phyloP scores from a whole-genome alignment of 2,329 filamentous ascomycete genomes.

The Aspergillus ochraceus region DNA sequence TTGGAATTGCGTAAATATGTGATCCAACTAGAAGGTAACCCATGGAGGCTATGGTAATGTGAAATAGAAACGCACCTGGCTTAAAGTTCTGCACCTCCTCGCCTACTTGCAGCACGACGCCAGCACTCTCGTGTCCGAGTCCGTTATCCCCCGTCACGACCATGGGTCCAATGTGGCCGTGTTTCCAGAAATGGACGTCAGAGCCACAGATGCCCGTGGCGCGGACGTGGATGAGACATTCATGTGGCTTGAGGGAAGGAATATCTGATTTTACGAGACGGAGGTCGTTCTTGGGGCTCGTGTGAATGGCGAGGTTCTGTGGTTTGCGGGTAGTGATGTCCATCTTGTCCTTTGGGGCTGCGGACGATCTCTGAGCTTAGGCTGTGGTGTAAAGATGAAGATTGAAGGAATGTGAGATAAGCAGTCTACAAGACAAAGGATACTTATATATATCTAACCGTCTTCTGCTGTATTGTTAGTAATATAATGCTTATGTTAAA shows the following conservation, averaged over 20 bases:
- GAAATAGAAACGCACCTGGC: constrained; percentile 8
- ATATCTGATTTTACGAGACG: constrained; percentile 20
- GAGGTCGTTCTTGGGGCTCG: constrained; percentile 18
- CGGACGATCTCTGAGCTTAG: too few species aligned
- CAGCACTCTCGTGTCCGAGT: constrained; percentile 21
- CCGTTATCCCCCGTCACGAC: constrained; percentile 22
- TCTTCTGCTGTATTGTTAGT: too few species aligned
- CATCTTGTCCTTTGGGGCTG: constrained; percentile 6
- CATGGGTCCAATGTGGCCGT: constrained; percentile 19
- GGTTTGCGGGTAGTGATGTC: constrained; percentile 15
- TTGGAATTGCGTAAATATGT: too few species aligned
- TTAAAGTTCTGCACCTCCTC: constrained; percentile 18
- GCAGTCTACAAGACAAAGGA: too few species aligned
- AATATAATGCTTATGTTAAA: too few species aligned
- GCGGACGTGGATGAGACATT: constrained; percentile 18
- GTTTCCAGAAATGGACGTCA: constrained; percentile 23
- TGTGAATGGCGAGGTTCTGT: constrained; percentile 19
- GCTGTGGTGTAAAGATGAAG: neutral
- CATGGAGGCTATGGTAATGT: neutral
- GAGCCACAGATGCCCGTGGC: constrained; percentile 22
- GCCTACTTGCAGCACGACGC: constrained; percentile 16
- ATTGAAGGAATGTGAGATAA: too few species aligned
- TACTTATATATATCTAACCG: too few species aligned
- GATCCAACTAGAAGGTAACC: too few species aligned
- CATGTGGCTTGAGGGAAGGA: constrained; percentile 12